Evolutionary conservation across 768 basidiomycete genomes (phyloP).

Genomic region (Naganishia kalamii): DNA sequence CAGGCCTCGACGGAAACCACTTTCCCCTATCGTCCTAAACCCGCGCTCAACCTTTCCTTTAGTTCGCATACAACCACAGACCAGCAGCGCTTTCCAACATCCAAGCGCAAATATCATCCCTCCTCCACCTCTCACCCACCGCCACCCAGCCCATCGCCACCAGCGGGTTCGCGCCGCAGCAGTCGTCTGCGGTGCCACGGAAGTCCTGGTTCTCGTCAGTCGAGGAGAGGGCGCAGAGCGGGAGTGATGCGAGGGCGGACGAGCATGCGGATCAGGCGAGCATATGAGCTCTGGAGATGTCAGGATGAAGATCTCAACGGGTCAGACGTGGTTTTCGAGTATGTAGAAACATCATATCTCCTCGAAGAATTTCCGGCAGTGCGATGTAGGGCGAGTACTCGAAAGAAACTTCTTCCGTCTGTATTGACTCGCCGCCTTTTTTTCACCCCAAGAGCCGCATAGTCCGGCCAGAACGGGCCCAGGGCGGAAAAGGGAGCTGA

Average conservation of each 20-base stretch:
- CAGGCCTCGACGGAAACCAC: background rate
- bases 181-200: background rate
- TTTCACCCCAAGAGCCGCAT: too few relatives aligned
- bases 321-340: too few relatives aligned
- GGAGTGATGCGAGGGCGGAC: background rate
- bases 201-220: conserved; percentile 4
- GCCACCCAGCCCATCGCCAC: conserved; percentile 6
- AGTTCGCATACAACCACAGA: conserved; percentile 19
- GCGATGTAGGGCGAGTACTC: too few relatives aligned
- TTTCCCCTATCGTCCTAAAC: background rate
- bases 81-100: conserved; percentile 8
- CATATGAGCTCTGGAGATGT: background rate
- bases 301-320: background rate
- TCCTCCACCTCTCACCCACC: conserved; percentile 15
- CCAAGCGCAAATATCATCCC: conserved; percentile 1
- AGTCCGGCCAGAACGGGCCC: too few relatives aligned
- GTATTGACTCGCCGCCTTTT: too few relatives aligned
- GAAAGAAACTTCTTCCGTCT: too few relatives aligned
- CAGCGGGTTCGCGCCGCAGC: background rate
- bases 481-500: too few relatives aligned
- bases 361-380: too few relatives aligned
- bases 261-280: conserved; percentile 2
- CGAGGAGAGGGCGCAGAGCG: background rate
- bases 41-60: background rate
- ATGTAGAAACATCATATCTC: too few relatives aligned